These are phyloP conservation scores for Cochlearia excelsa DNA, from an alignment of 345 rosid genomes.

Conservation along the genomic window DNA sequence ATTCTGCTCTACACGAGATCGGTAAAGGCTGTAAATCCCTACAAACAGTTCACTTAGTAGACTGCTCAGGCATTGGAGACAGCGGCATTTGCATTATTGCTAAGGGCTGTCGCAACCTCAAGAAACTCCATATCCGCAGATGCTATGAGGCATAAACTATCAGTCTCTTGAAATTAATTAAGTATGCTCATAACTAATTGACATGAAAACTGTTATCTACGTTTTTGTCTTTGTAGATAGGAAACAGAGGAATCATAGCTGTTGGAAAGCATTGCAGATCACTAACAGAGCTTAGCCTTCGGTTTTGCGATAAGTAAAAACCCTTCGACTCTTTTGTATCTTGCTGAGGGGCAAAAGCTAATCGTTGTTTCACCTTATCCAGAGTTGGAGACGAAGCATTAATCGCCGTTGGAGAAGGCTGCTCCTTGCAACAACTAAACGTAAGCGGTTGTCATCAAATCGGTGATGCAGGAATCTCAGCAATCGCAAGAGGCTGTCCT, in stretches of 20 bases:
- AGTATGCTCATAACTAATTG: neutral
- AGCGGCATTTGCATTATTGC: constrained; percentile 75
- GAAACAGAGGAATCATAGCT: constrained; percentile 74
- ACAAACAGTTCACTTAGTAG: constrained; percentile 80
- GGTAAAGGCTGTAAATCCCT: constrained; percentile 77
- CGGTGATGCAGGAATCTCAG: constrained; percentile 76
- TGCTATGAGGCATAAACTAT: constrained; percentile 65
- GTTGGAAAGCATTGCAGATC: constrained; percentile 72
- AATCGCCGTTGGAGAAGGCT: constrained; percentile 40
- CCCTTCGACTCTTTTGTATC: no score
- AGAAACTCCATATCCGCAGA: constrained; percentile 80
- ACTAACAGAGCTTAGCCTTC: constrained; percentile 79
- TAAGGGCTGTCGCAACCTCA: constrained; percentile 31
- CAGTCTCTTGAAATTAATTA: neutral
- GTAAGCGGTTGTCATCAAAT: constrained; percentile 86
- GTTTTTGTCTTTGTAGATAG: constrained; percentile 45
- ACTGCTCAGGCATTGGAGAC: constrained; percentile 81
- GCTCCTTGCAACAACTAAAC: constrained; percentile 50
- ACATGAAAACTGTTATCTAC: constrained; percentile 2
- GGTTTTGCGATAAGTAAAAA: constrained; percentile 76
- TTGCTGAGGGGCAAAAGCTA: constrained; percentile 1
- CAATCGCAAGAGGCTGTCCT: constrained; percentile 85
- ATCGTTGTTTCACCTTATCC: constrained; percentile 6
- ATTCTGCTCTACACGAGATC: constrained; percentile 63
- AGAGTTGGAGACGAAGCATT: constrained; percentile 90